Evolutionary conservation across 1,284 basidiomycete species (phyloP).

Genomic region (Microbotryum intermedium): DNA sequence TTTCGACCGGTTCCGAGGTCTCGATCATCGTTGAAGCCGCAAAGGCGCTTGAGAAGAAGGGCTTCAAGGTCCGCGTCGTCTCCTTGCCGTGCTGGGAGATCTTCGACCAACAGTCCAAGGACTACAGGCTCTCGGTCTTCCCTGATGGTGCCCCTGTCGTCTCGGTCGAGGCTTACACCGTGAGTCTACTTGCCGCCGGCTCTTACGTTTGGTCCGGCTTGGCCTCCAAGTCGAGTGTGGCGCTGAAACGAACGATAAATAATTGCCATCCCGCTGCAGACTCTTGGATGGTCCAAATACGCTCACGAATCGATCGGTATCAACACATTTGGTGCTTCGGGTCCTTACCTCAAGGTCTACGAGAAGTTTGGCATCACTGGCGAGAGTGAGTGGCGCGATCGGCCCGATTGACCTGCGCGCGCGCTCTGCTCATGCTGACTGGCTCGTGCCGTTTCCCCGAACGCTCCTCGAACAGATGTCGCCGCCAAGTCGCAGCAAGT

Average conservation of each 20-base stretch:
- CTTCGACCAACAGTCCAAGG: constrained; percentile 73
- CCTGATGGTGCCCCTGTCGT: constrained; percentile 81
- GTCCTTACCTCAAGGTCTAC: constrained; percentile 52
- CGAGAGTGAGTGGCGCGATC: constrained; percentile 44
- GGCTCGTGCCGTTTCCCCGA: constrained; percentile 9
- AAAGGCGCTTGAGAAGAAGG: constrained; percentile 54
- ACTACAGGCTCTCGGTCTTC: constrained; percentile 75
- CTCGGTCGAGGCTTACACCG: constrained; percentile 68
- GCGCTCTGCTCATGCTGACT: neutral
- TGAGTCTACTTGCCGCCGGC: constrained; percentile 37
- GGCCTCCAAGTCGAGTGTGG: neutral
- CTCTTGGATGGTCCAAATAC: constrained; percentile 75
- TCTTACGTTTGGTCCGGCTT: constrained; percentile 22
- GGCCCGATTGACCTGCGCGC: too few species aligned
- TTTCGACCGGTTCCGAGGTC: constrained; percentile 83
- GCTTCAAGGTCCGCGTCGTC: constrained; percentile 69
- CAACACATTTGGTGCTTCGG: constrained; percentile 72
- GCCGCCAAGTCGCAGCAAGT: constrained; percentile 75
- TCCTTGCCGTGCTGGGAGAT: constrained; percentile 82
- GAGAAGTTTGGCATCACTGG: constrained; percentile 76
- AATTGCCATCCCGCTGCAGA: constrained; percentile 40
- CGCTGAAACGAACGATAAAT: neutral
- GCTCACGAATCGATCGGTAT: constrained; percentile 82
- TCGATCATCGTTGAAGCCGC: constrained; percentile 76
- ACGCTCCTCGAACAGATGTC: constrained; percentile 50